A percentile compares a stretch with the other conserved stretches of the same genome.
These are phyloP conservation scores for Cercospora nicotianae DNA, from an alignment of 2,329 filamentous ascomycete species.

Conservation along the genomic window DNA sequence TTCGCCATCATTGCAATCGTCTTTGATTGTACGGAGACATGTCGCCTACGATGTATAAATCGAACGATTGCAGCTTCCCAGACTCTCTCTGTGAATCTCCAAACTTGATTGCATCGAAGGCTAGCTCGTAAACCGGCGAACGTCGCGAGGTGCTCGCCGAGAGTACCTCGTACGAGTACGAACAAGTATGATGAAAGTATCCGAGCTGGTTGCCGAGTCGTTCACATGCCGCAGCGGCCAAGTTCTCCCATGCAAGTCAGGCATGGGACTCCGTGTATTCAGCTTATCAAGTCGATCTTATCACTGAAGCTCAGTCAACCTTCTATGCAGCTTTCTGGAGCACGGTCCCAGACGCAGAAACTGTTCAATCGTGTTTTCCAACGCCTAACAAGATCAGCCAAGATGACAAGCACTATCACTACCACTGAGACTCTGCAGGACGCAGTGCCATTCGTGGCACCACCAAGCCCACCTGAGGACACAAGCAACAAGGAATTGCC, in stretches of 20 bases:
- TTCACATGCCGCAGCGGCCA: background rate
- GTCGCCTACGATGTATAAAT: background rate
- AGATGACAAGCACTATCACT: conserved; percentile 1
- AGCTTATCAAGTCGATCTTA: background rate
- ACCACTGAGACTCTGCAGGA: background rate
- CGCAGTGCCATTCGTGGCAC: background rate
- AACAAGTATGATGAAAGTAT: background rate
- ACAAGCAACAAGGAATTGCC: background rate
- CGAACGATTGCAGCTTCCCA: background rate
- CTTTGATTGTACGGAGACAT: background rate
- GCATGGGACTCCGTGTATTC: background rate
- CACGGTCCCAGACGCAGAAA: background rate
- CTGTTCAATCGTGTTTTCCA: background rate
- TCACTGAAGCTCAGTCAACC: background rate
- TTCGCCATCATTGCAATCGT: background rate
- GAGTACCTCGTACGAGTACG: background rate
- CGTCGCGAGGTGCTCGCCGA: background rate
- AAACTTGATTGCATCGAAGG: background rate
- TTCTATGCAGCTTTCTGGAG: background rate
- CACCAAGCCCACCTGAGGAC: background rate
- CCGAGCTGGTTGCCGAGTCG: background rate
- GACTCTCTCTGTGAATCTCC: background rate
- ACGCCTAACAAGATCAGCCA: background rate
- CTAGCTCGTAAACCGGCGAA: background rate
- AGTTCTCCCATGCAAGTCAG: background rate